phyloP scores from a whole-genome alignment of 1,139 yeast genomes.

The Kodamaea fungicola region DNA sequence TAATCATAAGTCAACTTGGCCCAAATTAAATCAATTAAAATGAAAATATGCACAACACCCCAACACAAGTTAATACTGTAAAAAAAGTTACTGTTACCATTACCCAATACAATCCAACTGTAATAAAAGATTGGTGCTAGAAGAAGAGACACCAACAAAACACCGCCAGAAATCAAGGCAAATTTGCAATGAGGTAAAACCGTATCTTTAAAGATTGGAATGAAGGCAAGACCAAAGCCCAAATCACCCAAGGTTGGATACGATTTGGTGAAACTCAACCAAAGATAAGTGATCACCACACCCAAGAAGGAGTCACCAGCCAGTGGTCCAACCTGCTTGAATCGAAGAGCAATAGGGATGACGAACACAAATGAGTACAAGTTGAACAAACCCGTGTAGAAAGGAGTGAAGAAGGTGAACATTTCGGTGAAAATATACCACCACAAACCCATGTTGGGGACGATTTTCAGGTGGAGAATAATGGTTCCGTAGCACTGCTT shows the following conservation, averaged over 20 bases:
- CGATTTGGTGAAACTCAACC: slow-evolving; percentile 73
- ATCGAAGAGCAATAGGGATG: slow-evolving; percentile 70
- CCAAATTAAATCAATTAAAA: slow-evolving; percentile 80
- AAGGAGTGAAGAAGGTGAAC: slow-evolving; percentile 84
- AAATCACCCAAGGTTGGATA: slow-evolving; percentile 89
- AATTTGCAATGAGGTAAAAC: slow-evolving; percentile 34
- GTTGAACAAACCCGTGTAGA: slow-evolving; percentile 82
- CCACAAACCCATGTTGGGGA: slow-evolving; percentile 92
- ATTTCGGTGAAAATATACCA: slow-evolving; percentile 97
- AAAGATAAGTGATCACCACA: slow-evolving; percentile 56
- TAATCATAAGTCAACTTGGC: slow-evolving; percentile 72
- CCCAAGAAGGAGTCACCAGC: slow-evolving; percentile 63
- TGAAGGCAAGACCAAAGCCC: slow-evolving; percentile 60
- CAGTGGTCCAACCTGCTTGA: slow-evolving; percentile 30
- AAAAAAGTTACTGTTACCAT: slow-evolving; percentile 94
- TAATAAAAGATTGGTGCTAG: slow-evolving; percentile 89
- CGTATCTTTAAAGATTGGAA: slow-evolving; percentile 53
- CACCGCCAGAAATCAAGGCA: slow-evolving; percentile 32
- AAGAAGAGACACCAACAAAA: slow-evolving; percentile 35
- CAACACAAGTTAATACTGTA: slow-evolving; percentile 88
- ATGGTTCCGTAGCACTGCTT: slow-evolving; percentile 60
- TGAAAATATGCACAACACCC: slow-evolving; percentile 65
- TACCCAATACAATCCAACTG: slow-evolving; percentile 91
- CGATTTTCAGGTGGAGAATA: slow-evolving; percentile 60
- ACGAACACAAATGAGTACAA: slow-evolving; percentile 66